Evolutionary conservation across 2,329 filamentous ascomycete species (phyloP).

Genomic region (Fusarium proliferatum): DNA sequence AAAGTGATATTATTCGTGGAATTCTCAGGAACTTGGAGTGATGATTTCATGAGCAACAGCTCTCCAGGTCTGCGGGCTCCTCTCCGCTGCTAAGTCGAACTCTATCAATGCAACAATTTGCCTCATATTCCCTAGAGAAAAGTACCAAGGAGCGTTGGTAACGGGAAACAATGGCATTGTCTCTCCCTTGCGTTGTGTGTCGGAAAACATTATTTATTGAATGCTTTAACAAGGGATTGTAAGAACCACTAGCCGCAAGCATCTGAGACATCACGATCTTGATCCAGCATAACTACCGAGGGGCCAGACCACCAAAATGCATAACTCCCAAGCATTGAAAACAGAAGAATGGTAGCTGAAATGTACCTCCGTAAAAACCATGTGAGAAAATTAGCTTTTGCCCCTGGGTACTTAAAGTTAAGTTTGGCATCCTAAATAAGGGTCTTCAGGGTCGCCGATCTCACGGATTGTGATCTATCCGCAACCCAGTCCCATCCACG

Average conservation of each 20-base stretch:
- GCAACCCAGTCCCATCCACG: conserved; percentile 6
- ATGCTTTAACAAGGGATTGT: background rate
- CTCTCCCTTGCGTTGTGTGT: background rate
- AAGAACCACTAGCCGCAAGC: background rate
- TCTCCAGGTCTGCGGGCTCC: background rate
- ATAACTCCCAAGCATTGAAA: background rate
- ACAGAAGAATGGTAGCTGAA: background rate
- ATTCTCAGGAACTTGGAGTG: background rate
- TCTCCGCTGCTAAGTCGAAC: background rate
- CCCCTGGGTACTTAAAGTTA: conserved; percentile 25
- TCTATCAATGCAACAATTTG: background rate
- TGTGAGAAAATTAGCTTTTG: background rate
- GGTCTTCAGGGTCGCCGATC: conserved; percentile 21
- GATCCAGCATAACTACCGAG: background rate
- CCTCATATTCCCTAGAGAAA: background rate
- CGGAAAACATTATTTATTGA: background rate
- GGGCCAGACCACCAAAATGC: background rate
- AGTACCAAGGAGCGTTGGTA: no score
- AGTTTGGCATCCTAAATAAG: background rate
- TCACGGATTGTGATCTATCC: conserved; percentile 17
- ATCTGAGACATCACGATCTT: conserved; percentile 17
- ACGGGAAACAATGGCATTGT: background rate
- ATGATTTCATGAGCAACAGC: background rate
- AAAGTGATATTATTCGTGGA: background rate
- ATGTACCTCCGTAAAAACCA: background rate